Percentiles rank a stretch among this genome's conserved stretches.
Conservation (phyloP, 495 filamentous ascomycete species). For the Xylaria scruposa region DNA sequence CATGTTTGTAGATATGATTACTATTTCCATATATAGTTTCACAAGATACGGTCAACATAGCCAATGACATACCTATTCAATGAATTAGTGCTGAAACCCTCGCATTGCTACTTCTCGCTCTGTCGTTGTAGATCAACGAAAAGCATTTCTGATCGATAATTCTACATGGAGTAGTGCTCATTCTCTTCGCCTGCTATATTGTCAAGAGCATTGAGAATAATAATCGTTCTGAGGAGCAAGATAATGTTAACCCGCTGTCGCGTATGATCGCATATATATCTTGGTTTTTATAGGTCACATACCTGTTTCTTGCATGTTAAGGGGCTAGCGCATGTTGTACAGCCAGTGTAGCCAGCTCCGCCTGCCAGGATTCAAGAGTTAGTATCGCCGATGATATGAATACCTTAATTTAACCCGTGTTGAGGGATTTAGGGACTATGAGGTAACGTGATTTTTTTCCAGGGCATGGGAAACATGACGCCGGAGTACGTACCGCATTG, state of each 20-base stretch:
- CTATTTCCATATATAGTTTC: neutral
- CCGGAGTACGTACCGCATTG: constrained; percentile 49
- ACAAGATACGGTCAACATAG: neutral
- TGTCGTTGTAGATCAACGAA: neutral
- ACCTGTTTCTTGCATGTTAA: constrained; percentile 47
- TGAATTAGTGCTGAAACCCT: neutral
- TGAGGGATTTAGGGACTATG: neutral
- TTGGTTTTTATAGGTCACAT: neutral
- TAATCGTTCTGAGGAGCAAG: constrained; percentile 30
- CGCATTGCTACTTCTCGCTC: neutral
- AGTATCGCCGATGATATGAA: neutral
- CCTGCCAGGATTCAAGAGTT: constrained; percentile 23
- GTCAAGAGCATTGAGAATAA: constrained; percentile 35
- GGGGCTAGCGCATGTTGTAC: constrained; percentile 52
- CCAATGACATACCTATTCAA: neutral
- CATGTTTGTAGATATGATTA: neutral
- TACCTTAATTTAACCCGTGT: neutral
- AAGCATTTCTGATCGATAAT: neutral
- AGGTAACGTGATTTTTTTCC: neutral
- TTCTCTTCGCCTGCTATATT: neutral
- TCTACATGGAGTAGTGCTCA: neutral
- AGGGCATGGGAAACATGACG: too few relatives aligned
- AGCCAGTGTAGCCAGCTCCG: constrained; percentile 54
- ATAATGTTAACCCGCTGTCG: constrained; percentile 4
- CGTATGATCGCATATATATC: neutral